Evolutionary conservation across 2,329 filamentous ascomycete species (phyloP).

Genomic region (Fusarium sp.): DNA sequence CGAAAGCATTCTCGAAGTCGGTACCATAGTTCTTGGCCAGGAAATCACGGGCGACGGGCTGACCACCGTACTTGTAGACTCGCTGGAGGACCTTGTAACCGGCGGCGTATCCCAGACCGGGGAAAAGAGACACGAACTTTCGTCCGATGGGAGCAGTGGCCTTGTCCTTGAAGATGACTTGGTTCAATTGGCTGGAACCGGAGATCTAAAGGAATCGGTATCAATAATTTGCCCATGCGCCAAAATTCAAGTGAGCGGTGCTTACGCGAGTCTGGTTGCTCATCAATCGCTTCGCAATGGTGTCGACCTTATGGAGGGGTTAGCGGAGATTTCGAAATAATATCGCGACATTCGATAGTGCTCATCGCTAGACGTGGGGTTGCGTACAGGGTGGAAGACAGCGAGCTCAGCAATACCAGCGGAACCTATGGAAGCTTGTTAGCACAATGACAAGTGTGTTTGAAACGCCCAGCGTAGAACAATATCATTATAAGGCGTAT

Average conservation of each 20-base stretch:
- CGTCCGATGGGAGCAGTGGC: slow-evolving; percentile 75
- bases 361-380: slow-evolving; percentile 25
- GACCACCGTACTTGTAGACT: slow-evolving; percentile 98
- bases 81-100: slow-evolving; percentile 98
- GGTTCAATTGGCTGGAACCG: slow-evolving; percentile 74
- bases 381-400: slow-evolving; percentile 87
- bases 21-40: slow-evolving; percentile 82
- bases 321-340: slow-evolving; percentile 32
- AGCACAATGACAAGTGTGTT: slow-evolving; percentile 19
- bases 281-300: slow-evolving; percentile 98
- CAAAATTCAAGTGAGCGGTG: slow-evolving; percentile 51
- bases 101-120: slow-evolving; percentile 95
- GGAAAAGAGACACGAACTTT: slow-evolving; percentile 97
- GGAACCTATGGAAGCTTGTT: slow-evolving; percentile 70
- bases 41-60: slow-evolving; percentile 94
- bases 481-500: slow-evolving; percentile 8
- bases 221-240: slow-evolving; percentile 31
- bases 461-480: not conserved
- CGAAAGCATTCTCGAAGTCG: slow-evolving; percentile 89
- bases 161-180: slow-evolving; percentile 93
- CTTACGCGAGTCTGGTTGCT: slow-evolving; percentile 83
- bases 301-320: slow-evolving; percentile 78
- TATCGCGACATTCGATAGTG: slow-evolving; percentile 9
- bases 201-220: slow-evolving; percentile 47
- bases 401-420: slow-evolving; percentile 93